These are phyloP conservation scores for Thraustochytrium striatum DNA, from an alignment of 352 stramenopile species.

Conservation along the genomic window DNA sequence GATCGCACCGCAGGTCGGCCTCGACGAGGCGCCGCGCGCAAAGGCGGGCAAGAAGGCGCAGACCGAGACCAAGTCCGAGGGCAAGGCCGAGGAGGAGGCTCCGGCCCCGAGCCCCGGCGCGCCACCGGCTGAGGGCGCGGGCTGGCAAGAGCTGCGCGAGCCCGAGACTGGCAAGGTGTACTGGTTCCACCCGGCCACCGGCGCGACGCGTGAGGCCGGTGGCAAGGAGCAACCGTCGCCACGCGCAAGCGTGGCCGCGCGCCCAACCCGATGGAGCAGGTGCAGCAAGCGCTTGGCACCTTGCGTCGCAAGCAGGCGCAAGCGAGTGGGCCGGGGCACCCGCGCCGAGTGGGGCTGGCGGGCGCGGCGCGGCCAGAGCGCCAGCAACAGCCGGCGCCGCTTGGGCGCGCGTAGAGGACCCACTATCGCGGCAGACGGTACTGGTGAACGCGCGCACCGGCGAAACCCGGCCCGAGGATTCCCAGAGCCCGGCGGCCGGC, in stretches of 20 bases:
- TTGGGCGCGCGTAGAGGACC: background rate
- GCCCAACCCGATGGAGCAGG: too few species aligned
- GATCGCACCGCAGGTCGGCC: background rate
- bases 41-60: background rate
- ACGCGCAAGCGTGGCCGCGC: too few species aligned
- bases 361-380: background rate
- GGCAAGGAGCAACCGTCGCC: too few species aligned
- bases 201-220: too few species aligned
- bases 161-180: background rate
- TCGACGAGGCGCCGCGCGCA: background rate
- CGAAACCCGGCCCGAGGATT: too few species aligned
- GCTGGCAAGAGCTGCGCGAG: background rate
- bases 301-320: background rate
- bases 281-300: too few species aligned
- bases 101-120: background rate
- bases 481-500: too few species aligned
- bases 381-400: background rate
- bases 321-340: background rate
- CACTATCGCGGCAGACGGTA: too few species aligned
- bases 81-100: background rate
- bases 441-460: too few species aligned
- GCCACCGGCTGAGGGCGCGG: background rate
- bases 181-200: slow-evolving; percentile 4
- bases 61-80: background rate
- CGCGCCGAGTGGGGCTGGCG: background rate